These are phyloP conservation scores for Cystobasidium pallidum DNA, from an alignment of 1,284 basidiomycete genomes.

Conservation along the genomic window DNA sequence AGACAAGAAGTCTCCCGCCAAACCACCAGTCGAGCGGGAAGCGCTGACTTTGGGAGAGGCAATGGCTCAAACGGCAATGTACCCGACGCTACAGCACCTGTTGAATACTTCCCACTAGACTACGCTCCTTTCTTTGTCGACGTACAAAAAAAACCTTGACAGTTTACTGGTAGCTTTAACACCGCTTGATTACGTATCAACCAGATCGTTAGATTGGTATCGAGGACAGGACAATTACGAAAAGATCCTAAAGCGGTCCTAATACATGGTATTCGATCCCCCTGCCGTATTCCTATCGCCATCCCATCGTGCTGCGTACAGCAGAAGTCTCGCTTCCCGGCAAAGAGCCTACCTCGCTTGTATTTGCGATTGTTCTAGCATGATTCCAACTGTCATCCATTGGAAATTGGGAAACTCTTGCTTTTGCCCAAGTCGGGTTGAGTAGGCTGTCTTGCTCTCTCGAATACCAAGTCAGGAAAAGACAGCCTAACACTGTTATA, in stretches of 20 bases:
- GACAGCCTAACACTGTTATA: background rate
- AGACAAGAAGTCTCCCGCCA: no score
- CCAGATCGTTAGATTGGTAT: no score
- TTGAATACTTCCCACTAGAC: background rate
- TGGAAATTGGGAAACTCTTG: background rate
- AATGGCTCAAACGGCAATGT: background rate
- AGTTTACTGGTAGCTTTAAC: background rate
- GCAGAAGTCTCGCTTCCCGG: background rate
- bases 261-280: background rate
- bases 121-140: slow-evolving; percentile 20
- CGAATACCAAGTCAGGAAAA: background rate
- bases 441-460: background rate
- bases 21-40: no score
- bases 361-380: background rate
- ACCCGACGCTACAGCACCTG: background rate
- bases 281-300: background rate
- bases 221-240: background rate
- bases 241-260: background rate
- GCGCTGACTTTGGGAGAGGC: no score
- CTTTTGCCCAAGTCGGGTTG: background rate
- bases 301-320: background rate
- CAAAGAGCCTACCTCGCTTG: background rate
- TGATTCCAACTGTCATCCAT: background rate
- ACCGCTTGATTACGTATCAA: no score
- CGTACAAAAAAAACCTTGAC: slow-evolving; percentile 10